Evolutionary conservation across 176 grass and related monocot species (phyloP), one percentile per base, ranked within the genome.

Genomic region (Oryza nivara): DNA sequence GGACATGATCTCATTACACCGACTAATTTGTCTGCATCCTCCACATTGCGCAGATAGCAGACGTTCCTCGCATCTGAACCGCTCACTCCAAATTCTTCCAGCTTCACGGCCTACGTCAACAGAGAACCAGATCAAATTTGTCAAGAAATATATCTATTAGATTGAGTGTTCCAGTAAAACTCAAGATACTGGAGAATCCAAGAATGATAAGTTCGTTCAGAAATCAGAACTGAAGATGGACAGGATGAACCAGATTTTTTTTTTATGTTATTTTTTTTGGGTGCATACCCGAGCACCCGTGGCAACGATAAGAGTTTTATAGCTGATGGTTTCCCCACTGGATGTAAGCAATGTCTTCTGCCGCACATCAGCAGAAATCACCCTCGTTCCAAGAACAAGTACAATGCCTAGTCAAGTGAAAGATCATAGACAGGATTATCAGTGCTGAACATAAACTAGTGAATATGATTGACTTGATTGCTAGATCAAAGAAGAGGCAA

Each of bases 211-310:
- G 16, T 47, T 10, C 4, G 12, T 11, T 12, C 46, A 28, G 40
- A 41, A 8, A 67, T 68, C 15, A 54, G 7, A 56, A 10, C 65
- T 46, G 20, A 64, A 12, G 15, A 47, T 40, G 6, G 6, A 22
- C 34, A 74, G 22, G 32, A 65, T 6, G 54, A 40, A 73, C 7
- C 36, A 17, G 8, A 82, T 52, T 76, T 83, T 72, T 83, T 66
- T 23, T 3, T 47, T 73, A 79, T 48, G 77, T 66, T 23, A 3
- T 56, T 76, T 82, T 48, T 32, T 32, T 2, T 2, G 2, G 2
- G 74, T 9, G 14, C 77, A 32, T 86, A 98, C 95, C 89, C 80
- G 85, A 87, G 96, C 91, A 80, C 96, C 96, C 40, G 96, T 98
- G 9, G 93, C 96, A 19, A 95, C 54, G 58, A 98, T 92, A 67